phyloP scores from a whole-genome alignment of 1,284 basidiomycete genomes.

The Leccinum huronense region DNA sequence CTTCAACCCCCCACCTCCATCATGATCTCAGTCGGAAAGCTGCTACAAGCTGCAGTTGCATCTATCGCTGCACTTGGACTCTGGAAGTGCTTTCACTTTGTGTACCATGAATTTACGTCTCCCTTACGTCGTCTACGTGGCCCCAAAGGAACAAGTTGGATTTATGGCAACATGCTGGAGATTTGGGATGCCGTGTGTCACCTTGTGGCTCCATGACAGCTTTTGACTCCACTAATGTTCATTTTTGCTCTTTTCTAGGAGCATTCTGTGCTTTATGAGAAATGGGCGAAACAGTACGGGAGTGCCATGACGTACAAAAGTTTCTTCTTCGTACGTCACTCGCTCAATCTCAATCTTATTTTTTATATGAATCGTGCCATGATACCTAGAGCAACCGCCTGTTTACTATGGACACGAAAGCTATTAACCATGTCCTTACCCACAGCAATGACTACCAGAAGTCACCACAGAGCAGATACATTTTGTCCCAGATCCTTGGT shows the following conservation, averaged over 20 bases:
- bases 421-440: conserved; percentile 38
- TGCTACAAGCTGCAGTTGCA: conserved; percentile 11
- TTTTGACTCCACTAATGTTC: not conserved
- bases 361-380: not conserved
- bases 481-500: conserved; percentile 30
- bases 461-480: conserved; percentile 23
- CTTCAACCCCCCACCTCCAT: not conserved
- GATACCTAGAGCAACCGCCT: conserved; percentile 1
- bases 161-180: conserved; percentile 55
- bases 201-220: not conserved
- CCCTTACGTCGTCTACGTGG: conserved; percentile 51
- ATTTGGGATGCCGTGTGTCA: conserved; percentile 41
- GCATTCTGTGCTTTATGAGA: conserved; percentile 40
- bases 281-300: conserved; percentile 58
- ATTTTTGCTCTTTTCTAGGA: conserved; percentile 29
- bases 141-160: conserved; percentile 46
- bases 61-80: conserved; percentile 30
- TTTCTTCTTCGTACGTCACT: conserved; percentile 45
- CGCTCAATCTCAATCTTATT: not conserved
- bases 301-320: conserved; percentile 46
- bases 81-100: conserved; percentile 32
- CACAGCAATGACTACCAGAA: conserved; percentile 38
- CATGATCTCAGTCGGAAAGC: conserved; percentile 18
- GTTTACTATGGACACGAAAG: conserved; percentile 6
- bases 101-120: conserved; percentile 35